Conservation (phyloP, 2,329 filamentous ascomycete species). For the Elsinoe batatas region DNA sequence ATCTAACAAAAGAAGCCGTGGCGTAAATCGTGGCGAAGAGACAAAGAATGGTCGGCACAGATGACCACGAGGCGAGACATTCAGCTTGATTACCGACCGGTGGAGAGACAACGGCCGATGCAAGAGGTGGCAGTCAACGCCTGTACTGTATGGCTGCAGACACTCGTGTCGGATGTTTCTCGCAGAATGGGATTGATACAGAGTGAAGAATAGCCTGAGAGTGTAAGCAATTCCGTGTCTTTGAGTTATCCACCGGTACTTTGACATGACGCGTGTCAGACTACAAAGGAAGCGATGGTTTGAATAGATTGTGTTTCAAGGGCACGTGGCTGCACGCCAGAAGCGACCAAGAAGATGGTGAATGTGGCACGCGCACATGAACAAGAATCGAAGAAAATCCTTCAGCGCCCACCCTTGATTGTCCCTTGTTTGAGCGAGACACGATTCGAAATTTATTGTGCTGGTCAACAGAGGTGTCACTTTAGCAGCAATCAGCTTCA, state of each 20-base stretch:
- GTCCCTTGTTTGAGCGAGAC: neutral
- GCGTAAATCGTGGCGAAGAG: neutral
- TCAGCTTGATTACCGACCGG: neutral
- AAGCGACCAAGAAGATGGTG: neutral
- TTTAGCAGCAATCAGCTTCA: neutral
- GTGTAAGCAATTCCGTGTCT: neutral
- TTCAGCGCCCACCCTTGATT: neutral
- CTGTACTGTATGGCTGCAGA: neutral
- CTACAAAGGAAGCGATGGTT: neutral
- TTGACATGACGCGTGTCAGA: neutral
- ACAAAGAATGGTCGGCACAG: constrained; percentile 1
- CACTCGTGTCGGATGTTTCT: constrained; percentile 7
- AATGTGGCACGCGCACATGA: constrained; percentile 6
- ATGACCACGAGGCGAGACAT: constrained; percentile 5
- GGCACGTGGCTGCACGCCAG: constrained; percentile 10
- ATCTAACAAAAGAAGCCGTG: neutral
- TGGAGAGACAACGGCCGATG: constrained; percentile 2
- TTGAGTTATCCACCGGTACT: neutral
- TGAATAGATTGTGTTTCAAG: neutral
- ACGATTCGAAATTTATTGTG: neutral
- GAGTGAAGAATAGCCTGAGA: neutral
- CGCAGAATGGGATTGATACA: neutral
- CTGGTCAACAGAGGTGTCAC: too few species aligned
- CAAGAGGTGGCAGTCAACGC: constrained; percentile 3
- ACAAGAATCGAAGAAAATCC: neutral